Evolutionary conservation across 164 flowering plant species (phyloP).

Genomic region (Pachysandra terminalis): DNA sequence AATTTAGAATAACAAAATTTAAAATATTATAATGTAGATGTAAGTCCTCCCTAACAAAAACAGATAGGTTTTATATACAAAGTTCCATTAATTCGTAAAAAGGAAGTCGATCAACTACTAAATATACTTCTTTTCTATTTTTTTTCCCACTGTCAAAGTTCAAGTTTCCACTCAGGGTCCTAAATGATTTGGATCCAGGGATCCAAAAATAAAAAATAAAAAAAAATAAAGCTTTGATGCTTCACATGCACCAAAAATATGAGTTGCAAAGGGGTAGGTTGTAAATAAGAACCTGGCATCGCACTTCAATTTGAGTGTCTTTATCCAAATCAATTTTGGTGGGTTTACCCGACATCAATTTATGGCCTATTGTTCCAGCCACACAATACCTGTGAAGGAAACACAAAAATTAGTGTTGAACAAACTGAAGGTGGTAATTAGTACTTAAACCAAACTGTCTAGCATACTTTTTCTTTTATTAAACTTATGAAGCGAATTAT

Average conservation of each 20-base stretch:
- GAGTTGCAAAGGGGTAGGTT: background rate
- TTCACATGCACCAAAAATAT: background rate
- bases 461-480: too few species aligned
- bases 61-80: too few species aligned
- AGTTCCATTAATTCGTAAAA: too few species aligned
- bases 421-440: background rate
- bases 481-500: too few species aligned
- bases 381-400: slow-evolving; percentile 55
- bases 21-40: too few species aligned
- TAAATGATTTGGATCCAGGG: background rate
- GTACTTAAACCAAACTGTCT: background rate
- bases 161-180: too few species aligned
- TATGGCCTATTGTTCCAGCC: slow-evolving; percentile 88
- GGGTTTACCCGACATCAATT: slow-evolving; percentile 76
- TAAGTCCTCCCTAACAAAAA: too few species aligned
- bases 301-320: slow-evolving; percentile 68
- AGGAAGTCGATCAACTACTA: too few species aligned
- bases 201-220: background rate
- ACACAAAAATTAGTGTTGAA: background rate
- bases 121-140: too few species aligned
- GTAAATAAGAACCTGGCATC: slow-evolving; percentile 65
- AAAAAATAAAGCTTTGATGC: background rate
- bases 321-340: slow-evolving; percentile 66
- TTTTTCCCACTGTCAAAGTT: too few species aligned
- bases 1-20: too few species aligned